Evolutionary conservation across 177 flowering plant genomes (phyloP), one percentile per base, ranked within the genome.

Genomic region (Vitis hybrid): DNA sequence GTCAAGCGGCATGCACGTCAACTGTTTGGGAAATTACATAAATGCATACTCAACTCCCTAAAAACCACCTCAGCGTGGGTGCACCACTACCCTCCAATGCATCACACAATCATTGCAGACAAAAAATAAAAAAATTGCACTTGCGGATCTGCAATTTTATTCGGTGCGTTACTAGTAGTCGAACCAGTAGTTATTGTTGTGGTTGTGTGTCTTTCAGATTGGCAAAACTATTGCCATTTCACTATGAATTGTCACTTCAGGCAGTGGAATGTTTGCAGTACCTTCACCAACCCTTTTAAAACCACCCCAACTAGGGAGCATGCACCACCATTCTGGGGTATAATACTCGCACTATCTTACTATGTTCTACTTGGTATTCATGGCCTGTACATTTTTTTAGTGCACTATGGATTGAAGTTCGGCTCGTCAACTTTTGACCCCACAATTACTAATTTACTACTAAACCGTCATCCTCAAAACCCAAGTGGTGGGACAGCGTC

Each of bases 211-310:
- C n/a, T 9, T 48, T 18, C 12, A 52, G 66, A 48, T 63, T 18
- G 15, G n/a, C 39, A 55, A 49, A 26, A 51, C 39, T 13, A 51
- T 6, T 22, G 18, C 39, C 51, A 51, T 11, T 19, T 50, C 51
- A 51, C 29, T 51, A 61, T 15, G 11, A 26, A 50, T 69, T 55
- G 15, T 55, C 11, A 48, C 64, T 71, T 55, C 56, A 56, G 39
- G 62, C 22, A 22, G 64, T 45, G 57, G 61, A 70, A 64, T 62
- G 14, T 51, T 26, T 39, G 45, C 45, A 39, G 45, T 39, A 39
- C 45, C 8, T 39, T 39, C 45, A 39, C 8, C 45, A 39, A 26
- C 45, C 45, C 45, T 39, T 39, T 39, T 39, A 39, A 39, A 39
- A 4, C 45, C 7, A 39, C 45, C 45, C 7, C 45, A 39, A 39